phyloP scores from a whole-genome alignment of 2,329 filamentous ascomycete genomes.

The Leptographium lundbergii region DNA sequence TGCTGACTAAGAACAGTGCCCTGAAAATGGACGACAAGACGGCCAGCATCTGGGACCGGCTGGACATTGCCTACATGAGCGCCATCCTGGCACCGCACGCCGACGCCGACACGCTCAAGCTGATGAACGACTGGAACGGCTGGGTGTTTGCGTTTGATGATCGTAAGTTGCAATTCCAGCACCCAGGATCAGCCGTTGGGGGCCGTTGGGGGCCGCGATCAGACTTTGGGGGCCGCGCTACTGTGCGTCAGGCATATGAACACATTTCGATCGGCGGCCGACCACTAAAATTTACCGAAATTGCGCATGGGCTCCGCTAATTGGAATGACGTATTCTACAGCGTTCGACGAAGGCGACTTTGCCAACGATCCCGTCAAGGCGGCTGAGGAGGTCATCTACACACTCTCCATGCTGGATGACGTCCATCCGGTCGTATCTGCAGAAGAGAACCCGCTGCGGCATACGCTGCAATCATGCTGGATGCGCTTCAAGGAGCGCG shows the following conservation, averaged over 20 bases:
- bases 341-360: neutral
- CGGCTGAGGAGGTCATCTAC: conserved; percentile 1
- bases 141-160: neutral
- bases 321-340: neutral
- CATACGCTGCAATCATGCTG: neutral
- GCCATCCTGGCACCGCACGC: neutral
- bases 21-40: conserved; percentile 1
- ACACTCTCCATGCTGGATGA: neutral
- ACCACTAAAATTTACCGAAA: neutral
- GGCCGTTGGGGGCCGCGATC: too few relatives aligned
- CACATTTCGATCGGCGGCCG: neutral
- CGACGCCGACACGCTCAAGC: neutral
- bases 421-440: neutral
- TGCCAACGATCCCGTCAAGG: neutral
- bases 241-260: too few relatives aligned
- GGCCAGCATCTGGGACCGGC: neutral
- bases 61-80: conserved; percentile 2
- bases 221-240: too few relatives aligned
- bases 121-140: conserved; percentile 1
- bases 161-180: neutral
- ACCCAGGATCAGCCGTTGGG: neutral
- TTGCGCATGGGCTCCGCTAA: neutral
- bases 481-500: neutral
- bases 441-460: neutral
- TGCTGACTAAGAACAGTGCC: neutral